These are phyloP conservation scores for Platanthera guangdongensis DNA, from an alignment of 106 monocot species.

Conservation along the genomic window DNA sequence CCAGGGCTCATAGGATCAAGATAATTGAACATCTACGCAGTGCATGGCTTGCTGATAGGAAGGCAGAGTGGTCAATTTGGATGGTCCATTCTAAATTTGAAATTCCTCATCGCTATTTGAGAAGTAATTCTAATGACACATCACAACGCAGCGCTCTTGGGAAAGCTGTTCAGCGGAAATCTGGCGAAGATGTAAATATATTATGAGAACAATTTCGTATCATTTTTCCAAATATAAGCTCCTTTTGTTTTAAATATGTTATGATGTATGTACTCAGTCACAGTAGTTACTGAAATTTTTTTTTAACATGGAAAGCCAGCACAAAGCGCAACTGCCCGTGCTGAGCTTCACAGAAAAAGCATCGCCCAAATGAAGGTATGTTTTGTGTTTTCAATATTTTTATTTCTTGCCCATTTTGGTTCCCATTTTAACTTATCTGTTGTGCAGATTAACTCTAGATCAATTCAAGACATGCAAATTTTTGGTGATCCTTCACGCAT, in stretches of 20 bases:
- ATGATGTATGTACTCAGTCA: background rate
- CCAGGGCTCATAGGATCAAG: slow-evolving; percentile 56
- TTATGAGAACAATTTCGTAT: background rate
- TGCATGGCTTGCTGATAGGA: slow-evolving; percentile 69
- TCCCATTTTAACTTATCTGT: background rate
- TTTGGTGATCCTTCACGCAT: slow-evolving; percentile 82
- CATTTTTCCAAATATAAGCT: background rate
- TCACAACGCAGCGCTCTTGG: slow-evolving; percentile 53
- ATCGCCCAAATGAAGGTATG: slow-evolving; percentile 90
- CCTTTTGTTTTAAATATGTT: background rate
- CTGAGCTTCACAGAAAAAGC: slow-evolving; percentile 92
- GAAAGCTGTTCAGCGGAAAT: slow-evolving; percentile 48
- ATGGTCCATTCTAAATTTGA: slow-evolving; percentile 89
- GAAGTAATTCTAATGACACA: slow-evolving; percentile 61
- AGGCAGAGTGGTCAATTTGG: slow-evolving; percentile 98
- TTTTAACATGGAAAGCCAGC: slow-evolving; percentile 50
- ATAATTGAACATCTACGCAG: slow-evolving; percentile 64
- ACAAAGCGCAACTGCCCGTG: slow-evolving; percentile 51
- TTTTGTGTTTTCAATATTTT: background rate
- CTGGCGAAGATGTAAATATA: slow-evolving; percentile 59
- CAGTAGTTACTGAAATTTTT: slow-evolving; percentile 8
- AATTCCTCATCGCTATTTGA: slow-evolving; percentile 81
- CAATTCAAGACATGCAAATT: slow-evolving; percentile 92
- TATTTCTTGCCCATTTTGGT: background rate
- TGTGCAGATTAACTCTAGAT: slow-evolving; percentile 69